Base-by-base conservation (phyloP, 176 grass and related monocot species). In the Leersia perrieri region DNA sequence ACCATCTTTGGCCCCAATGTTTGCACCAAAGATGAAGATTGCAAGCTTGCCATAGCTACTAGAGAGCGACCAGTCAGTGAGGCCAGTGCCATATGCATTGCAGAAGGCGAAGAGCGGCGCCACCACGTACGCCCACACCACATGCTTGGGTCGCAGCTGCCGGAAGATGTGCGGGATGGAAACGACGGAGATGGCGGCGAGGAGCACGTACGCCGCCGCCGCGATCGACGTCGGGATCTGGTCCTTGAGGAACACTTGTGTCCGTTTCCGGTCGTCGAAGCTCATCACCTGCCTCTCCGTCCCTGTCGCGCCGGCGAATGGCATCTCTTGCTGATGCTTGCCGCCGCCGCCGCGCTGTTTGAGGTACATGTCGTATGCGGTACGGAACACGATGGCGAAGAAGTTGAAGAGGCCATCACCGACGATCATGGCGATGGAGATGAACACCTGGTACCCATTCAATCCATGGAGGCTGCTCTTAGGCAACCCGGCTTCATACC, bases 11-110 rank as follows among this genome's bases (percentile, higher is more conserved):
- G 58, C 16, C 0, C 91, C 91, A 14, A 85, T 80, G 84, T 88
- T 94, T 35, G 92, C 83, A 31, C 95, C 95, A 45, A 94, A 90
- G 64, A 90, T 78, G 81, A 98, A 98, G 65, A 98, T 98, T 53
- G 92, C 88, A 11, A 98, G 92, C 88, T 98, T 98, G 63, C 95
- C 95, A 27, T 98, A 98, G 75, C 84, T 93, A 77, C 87, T 87
- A 29, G 91, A 87, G 13, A 93, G 87, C 0, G 85, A 90, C 91
- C 91, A 93, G 45, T 90, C 88, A 14, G 73, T 90, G 67, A 90
- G 83, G 0, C 88, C 88, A 0, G 66, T 78, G 10, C 88, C 88
- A 36, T 90, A 90, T 11, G 83, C 71, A 47, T 90, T 90, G 88
- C 88, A 82, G 83, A 90, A 86, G 87, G 91, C 91, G 47, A 93